Evolutionary conservation across 2,329 filamentous ascomycete species (phyloP).

Genomic region (Fusarium falciforme): DNA sequence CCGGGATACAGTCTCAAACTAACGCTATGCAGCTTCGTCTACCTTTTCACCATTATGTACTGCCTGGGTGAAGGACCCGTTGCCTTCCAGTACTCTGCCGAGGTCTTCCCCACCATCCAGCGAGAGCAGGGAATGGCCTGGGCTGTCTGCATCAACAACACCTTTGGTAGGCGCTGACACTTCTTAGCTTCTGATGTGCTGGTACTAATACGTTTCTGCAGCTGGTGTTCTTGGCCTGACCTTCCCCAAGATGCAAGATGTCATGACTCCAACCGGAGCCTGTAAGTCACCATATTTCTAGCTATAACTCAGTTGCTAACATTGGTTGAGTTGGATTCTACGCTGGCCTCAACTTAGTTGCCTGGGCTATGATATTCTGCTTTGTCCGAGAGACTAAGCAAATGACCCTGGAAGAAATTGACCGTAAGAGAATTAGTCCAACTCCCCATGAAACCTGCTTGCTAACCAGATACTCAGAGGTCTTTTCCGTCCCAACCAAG

Average conservation of each 20-base stretch:
- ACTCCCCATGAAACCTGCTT: no score
- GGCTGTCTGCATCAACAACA: slow-evolving; percentile 52
- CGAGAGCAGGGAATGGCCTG: slow-evolving; percentile 54
- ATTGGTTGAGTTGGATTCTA: slow-evolving; percentile 52
- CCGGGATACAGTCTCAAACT: accelerated
- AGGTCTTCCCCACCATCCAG: slow-evolving; percentile 53
- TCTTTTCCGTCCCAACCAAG: slow-evolving; percentile 20
- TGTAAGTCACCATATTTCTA: slow-evolving; percentile 24
- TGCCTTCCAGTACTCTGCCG: slow-evolving; percentile 53
- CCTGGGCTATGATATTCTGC: slow-evolving; percentile 59
- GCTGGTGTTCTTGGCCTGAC: slow-evolving; percentile 46
- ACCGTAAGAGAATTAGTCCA: background rate
- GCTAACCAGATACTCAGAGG: background rate
- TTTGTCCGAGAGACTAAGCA: slow-evolving; percentile 61
- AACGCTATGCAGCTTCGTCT: slow-evolving; percentile 43
- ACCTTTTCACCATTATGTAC: slow-evolving; percentile 52
- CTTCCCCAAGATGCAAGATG: slow-evolving; percentile 47
- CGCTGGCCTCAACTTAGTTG: slow-evolving; percentile 57
- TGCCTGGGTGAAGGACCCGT: slow-evolving; percentile 52
- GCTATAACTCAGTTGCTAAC: background rate
- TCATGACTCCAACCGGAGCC: slow-evolving; percentile 49
- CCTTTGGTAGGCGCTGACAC: slow-evolving; percentile 31
- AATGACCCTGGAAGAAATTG: slow-evolving; percentile 48
- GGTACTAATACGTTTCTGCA: slow-evolving; percentile 15
- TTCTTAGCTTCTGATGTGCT: background rate